Percentiles rank a stretch among this genome's conserved stretches.
Conservation (phyloP, 441 rosid genomes). For the Eruca vesicaria region DNA sequence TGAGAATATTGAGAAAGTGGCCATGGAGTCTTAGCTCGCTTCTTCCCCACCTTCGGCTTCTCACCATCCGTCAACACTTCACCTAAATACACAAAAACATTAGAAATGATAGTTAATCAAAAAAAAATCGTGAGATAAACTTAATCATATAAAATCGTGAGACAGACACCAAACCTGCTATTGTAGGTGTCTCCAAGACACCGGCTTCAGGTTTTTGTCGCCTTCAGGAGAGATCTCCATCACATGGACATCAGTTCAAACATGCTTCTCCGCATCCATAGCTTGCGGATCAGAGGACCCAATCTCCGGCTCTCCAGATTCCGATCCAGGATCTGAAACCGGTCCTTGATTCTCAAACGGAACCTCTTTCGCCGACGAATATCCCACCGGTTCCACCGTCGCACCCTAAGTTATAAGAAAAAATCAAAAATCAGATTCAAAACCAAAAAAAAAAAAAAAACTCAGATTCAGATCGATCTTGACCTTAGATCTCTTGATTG, state of each 20-base stretch:
- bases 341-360: constrained; percentile 43
- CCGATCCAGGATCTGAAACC: constrained; percentile 56
- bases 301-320: constrained; percentile 40
- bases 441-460: too few species aligned
- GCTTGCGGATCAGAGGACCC: too few species aligned
- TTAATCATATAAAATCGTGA: neutral
- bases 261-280: neutral
- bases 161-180: neutral
- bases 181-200: neutral
- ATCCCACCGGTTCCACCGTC: too few species aligned
- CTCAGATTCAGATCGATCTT: too few species aligned
- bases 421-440: too few species aligned
- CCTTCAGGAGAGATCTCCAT: neutral
- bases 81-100: constrained; percentile 38
- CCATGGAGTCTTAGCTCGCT: neutral
- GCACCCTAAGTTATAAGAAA: too few species aligned
- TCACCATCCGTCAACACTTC: constrained; percentile 16
- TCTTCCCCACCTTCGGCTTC: neutral
- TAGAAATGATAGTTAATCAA: too few species aligned
- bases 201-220: neutral
- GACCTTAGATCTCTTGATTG: too few species aligned
- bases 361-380: constrained; percentile 34
- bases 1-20: constrained; percentile 66
- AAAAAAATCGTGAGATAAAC: neutral
- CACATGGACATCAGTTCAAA: neutral